Conservation (phyloP, 805 yeast genomes). For the Debaryomyces tyrocola region DNA sequence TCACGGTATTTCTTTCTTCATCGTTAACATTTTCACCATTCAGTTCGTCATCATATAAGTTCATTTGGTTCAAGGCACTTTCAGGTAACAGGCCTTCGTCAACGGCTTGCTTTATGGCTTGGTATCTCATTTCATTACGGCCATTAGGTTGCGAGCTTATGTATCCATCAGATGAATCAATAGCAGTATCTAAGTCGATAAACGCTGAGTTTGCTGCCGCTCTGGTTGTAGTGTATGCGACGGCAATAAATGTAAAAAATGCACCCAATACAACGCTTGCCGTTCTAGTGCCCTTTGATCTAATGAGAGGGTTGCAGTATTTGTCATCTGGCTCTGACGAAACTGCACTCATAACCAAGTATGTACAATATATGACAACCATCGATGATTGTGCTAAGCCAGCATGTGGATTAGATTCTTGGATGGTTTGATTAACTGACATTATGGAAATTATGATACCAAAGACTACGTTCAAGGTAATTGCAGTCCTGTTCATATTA, state of each 20-base stretch:
- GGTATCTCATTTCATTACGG: conserved; percentile 72
- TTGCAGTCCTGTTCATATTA: conserved; percentile 85
- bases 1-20: conserved; percentile 61
- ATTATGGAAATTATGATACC: conserved; percentile 63
- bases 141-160: conserved; percentile 45
- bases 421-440: conserved; percentile 80
- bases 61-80: conserved; percentile 78
- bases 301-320: conserved; percentile 85
- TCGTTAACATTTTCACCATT: conserved; percentile 46
- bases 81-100: conserved; percentile 94
- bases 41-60: conserved; percentile 49
- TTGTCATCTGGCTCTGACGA: conserved; percentile 96
- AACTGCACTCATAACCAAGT: conserved; percentile 87
- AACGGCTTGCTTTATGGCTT: conserved; percentile 92
- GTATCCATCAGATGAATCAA: conserved; percentile 38
- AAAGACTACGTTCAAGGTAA: conserved; percentile 70
- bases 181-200: conserved; percentile 34
- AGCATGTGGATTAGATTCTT: conserved; percentile 90
- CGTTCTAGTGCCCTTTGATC: conserved; percentile 88
- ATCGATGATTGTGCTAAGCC: conserved; percentile 96
- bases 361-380: conserved; percentile 93
- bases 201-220: conserved; percentile 74
- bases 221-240: conserved; percentile 95
- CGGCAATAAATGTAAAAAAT: conserved; percentile 87
- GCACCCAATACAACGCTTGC: conserved; percentile 88